A percentile compares a stretch with the other conserved stretches of the same genome.
Conservation (phyloP, 495 filamentous ascomycete genomes). For the Xylaria curta region DNA sequence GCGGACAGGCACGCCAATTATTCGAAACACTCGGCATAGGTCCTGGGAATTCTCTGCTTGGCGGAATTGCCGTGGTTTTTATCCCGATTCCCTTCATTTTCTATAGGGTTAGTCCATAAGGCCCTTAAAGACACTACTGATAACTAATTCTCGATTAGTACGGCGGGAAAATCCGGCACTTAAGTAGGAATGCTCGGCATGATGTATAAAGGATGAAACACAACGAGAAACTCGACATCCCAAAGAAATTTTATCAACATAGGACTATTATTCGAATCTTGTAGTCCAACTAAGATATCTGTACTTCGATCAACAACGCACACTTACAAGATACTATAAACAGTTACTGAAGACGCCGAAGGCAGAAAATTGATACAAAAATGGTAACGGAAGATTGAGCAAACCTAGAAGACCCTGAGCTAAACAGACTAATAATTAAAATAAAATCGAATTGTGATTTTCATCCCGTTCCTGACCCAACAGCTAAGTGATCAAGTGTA, state of each 20-base stretch:
- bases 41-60: conserved; percentile 56
- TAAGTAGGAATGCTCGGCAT: conserved; percentile 41
- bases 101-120: conserved; percentile 39
- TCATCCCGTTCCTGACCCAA: neutral
- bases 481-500: neutral
- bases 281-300: neutral
- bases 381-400: neutral
- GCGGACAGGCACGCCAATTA: conserved; percentile 50
- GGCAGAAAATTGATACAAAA: neutral
- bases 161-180: conserved; percentile 30
- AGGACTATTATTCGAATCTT: neutral
- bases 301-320: neutral
- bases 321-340: neutral
- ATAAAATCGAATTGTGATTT: neutral
- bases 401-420: neutral
- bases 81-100: conserved; percentile 58
- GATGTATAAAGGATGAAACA: conserved; percentile 28
- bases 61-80: conserved; percentile 50
- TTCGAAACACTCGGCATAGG: conserved; percentile 50
- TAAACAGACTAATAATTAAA: neutral
- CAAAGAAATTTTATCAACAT: no score
- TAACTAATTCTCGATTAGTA: neutral
- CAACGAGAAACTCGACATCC: no score
- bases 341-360: neutral
- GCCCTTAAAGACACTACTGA: neutral